These are phyloP conservation scores for Alternaria triticina DNA, from an alignment of 2,329 filamentous ascomycete species.

Conservation along the genomic window DNA sequence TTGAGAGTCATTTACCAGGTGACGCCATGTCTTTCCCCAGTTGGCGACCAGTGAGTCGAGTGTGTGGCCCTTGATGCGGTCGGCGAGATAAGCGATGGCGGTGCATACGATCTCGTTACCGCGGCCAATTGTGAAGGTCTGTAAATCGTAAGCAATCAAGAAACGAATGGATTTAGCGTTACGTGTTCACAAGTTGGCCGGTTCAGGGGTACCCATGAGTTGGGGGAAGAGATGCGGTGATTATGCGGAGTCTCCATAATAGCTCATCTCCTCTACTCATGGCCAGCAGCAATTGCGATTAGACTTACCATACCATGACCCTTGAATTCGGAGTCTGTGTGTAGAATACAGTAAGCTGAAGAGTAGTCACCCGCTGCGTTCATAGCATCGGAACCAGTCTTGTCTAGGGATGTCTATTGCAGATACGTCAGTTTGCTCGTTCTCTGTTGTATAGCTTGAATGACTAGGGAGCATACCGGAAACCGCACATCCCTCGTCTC, in stretches of 20 bases:
- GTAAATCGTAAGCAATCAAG: not conserved
- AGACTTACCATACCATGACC: slow-evolving; percentile 82
- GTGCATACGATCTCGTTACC: slow-evolving; percentile 92
- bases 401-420: slow-evolving; percentile 81
- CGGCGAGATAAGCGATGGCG: slow-evolving; percentile 79
- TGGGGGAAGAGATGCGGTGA: not conserved
- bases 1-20: slow-evolving; percentile 90
- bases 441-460: not conserved
- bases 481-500: slow-evolving; percentile 59
- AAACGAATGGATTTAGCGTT: not conserved
- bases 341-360: slow-evolving; percentile 88
- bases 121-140: slow-evolving; percentile 82
- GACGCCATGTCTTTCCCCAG: slow-evolving; percentile 89
- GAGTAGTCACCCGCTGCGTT: slow-evolving; percentile 94
- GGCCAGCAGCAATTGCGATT: not conserved
- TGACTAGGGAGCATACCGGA: slow-evolving; percentile 44
- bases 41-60: slow-evolving; percentile 78
- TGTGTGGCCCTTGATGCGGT: slow-evolving; percentile 76
- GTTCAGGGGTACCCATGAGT: not conserved
- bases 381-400: slow-evolving; percentile 97
- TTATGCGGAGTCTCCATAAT: not conserved
- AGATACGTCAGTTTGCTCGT: not conserved
- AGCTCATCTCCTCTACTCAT: not conserved
- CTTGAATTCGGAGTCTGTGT: slow-evolving; percentile 74
- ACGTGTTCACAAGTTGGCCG: not conserved